phyloP scores from a whole-genome alignment of 2,329 filamentous ascomycete genomes.

The Colletotrichum spinosum region DNA sequence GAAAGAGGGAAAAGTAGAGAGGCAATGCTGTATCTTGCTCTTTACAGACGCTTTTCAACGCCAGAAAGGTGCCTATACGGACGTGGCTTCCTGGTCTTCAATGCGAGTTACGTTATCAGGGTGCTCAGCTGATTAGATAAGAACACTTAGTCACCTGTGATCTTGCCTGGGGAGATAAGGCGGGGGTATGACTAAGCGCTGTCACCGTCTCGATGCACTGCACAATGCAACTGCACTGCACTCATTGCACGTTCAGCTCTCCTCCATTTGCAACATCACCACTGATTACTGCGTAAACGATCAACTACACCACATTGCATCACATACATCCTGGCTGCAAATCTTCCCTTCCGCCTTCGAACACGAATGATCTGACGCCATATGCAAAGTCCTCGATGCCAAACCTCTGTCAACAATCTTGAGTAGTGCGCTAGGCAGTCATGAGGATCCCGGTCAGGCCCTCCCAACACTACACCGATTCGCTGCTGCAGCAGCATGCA shows the following conservation, averaged over 20 bases:
- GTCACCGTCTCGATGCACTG: too few relatives aligned
- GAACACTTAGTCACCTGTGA: too few relatives aligned
- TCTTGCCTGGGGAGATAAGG: background rate
- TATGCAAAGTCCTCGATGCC: background rate
- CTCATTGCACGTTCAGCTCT: too few relatives aligned
- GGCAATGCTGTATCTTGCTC: background rate
- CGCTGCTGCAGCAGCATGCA: slow-evolving; percentile 1
- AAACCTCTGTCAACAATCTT: background rate
- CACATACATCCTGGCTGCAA: too few relatives aligned
- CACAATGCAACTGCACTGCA: too few relatives aligned
- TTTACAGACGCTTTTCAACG: background rate
- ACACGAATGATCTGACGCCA: slow-evolving; percentile 5
- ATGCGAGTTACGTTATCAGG: too few relatives aligned
- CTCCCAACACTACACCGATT: background rate
- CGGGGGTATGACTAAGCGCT: slow-evolving; percentile 16
- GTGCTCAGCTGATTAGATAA: too few relatives aligned
- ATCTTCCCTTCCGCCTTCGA: background rate
- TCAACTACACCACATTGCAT: too few relatives aligned
- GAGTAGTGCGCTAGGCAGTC: background rate
- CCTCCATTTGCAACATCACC: background rate
- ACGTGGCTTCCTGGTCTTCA: too few relatives aligned
- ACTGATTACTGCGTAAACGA: too few relatives aligned
- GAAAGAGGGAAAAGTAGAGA: slow-evolving; percentile 11
- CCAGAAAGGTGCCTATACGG: too few relatives aligned
- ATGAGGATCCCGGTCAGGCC: slow-evolving; percentile 7